These are phyloP conservation scores for Tetrahymena elliotti DNA, from an alignment of 73 alveolate species.

Conservation along the genomic window DNA sequence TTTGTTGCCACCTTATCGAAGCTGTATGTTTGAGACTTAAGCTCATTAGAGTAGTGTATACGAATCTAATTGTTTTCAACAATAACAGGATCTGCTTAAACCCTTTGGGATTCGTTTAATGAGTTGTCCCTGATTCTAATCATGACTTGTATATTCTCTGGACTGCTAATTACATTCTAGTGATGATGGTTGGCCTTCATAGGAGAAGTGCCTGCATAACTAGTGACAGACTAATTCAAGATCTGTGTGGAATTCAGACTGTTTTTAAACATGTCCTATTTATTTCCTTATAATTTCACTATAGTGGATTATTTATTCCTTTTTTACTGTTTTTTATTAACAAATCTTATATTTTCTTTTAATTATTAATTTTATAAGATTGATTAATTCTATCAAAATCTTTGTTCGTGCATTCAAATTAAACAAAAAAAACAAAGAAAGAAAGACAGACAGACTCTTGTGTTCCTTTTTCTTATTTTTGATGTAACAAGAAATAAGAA, in stretches of 20 bases:
- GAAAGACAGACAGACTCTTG: no score
- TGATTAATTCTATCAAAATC: neutral
- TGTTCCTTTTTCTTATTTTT: neutral
- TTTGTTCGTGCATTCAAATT: no score
- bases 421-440: no score
- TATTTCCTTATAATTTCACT: neutral
- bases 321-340: neutral
- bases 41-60: neutral
- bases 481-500: neutral
- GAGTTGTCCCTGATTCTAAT: neutral
- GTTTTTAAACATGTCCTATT: neutral
- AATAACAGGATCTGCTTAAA: neutral
- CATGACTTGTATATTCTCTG: neutral
- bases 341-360: neutral
- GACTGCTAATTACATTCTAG: neutral
- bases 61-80: neutral
- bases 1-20: neutral
- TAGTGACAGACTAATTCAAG: neutral
- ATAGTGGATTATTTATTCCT: neutral
- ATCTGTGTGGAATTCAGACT: neutral
- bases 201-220: neutral
- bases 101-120: neutral
- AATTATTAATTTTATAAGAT: neutral
- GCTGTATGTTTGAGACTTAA: neutral
- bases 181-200: neutral